These are phyloP conservation scores for Coniochaeta prunicola DNA, from an alignment of 2,329 filamentous ascomycete species.

Conservation along the genomic window DNA sequence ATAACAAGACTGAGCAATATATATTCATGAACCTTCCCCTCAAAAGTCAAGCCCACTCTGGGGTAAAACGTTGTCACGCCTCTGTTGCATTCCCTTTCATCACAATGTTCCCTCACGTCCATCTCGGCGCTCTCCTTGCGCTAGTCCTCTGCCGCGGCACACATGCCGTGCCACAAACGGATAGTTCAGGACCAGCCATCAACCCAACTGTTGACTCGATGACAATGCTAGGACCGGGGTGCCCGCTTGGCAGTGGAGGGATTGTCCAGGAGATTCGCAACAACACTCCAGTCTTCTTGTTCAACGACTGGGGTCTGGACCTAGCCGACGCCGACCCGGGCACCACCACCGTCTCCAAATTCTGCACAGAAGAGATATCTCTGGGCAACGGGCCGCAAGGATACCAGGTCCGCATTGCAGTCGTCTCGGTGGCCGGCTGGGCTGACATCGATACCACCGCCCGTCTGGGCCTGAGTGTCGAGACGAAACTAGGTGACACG, in stretches of 20 bases:
- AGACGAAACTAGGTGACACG: slow-evolving; percentile 9
- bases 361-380: slow-evolving; percentile 13
- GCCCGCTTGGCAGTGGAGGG: slow-evolving; percentile 14
- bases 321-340: slow-evolving; percentile 4
- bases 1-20: too few relatives aligned
- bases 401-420: slow-evolving; percentile 13
- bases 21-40: not conserved
- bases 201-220: slow-evolving; percentile 17
- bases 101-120: not conserved
- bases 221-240: slow-evolving; percentile 13
- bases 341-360: slow-evolving; percentile 10
- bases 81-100: too few relatives aligned
- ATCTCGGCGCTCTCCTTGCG: not conserved
- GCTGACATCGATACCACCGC: slow-evolving; percentile 10
- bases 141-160: not conserved
- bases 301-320: slow-evolving; percentile 11
- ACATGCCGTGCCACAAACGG: not conserved
- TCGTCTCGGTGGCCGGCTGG: slow-evolving; percentile 10
- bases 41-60: not conserved
- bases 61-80: not conserved
- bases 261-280: slow-evolving; percentile 11
- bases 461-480: slow-evolving; percentile 9
- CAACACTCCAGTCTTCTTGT: slow-evolving; percentile 13
- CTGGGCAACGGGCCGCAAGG: slow-evolving; percentile 13
- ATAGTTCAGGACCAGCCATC: not conserved